Base-by-base conservation (phyloP, 805 yeast species). In the Metschnikowia arizonensis region DNA sequence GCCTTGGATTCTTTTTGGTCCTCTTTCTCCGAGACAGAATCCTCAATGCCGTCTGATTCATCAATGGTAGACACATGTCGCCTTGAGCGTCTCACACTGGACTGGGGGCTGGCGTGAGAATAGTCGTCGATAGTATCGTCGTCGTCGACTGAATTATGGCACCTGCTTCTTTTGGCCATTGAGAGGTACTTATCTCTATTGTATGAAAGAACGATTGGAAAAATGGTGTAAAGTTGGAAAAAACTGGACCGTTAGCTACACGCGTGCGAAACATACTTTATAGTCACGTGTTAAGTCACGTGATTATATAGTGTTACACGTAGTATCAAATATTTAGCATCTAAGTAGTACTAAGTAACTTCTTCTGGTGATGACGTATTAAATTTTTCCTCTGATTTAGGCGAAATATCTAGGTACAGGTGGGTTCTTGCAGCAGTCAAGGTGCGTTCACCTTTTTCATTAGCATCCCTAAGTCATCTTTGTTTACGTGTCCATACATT, bases 151-250 rank as follows among this genome's bases (percentile, higher is more conserved):
- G 33, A 30, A 25, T 28, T 36, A 9, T 44, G 45, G 12, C 54
- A 45, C 48, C 55, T 42, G 15, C 48, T 35, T 21, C 56, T 52
- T 45, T 56, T 50, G 12, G 53, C 49, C 56, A 57, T 54, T 23
- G 43, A 28, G 30, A 32, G 23, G 31, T 40, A 50, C 29, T 47
- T 50, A 15, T 42, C 33, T 14, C 46, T 40, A 23, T 48, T 43
- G 48, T 55, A 51, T 8, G 42, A 36, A 31, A 56, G 35, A 25
- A 55, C 52, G 33, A 55, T 49, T 11, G 48, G 49, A 41, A 49
- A 45, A 30, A 39, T 47, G 39, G 34, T 50, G 45, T 37, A 19
- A 19, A 29, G 40, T 19, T 21, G n/a, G 33, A 18, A 28, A 37
- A 37, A 26, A n/a, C 31, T 28, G 23, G 30, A n/a, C 17, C 19